A percentile compares a stretch with the other conserved stretches of the same genome.
These are phyloP conservation scores for Dipteronia dyeriana DNA, from an alignment of 345 rosid species.

Conservation along the genomic window DNA sequence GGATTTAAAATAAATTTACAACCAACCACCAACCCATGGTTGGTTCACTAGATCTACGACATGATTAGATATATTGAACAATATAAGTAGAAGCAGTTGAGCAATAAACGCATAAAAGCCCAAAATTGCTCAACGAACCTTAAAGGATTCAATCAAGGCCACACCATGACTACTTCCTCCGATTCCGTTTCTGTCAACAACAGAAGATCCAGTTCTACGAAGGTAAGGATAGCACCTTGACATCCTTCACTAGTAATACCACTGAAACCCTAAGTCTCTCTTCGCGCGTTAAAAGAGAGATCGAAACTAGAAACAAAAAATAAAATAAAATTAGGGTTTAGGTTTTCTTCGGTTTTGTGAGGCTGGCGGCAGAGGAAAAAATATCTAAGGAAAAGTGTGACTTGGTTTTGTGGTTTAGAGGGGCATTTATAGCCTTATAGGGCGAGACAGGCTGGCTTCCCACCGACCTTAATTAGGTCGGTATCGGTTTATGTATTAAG, in stretches of 20 bases:
- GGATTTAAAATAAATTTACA: neutral
- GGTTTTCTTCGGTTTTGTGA: neutral
- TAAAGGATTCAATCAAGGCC: constrained; percentile 50
- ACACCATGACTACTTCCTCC: constrained; percentile 22
- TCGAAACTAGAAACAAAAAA: neutral
- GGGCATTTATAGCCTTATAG: constrained; percentile 19
- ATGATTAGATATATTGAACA: neutral
- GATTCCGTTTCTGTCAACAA: constrained; percentile 13
- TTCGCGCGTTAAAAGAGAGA: constrained; percentile 1
- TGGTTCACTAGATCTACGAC: too few species aligned
- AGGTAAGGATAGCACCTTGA: constrained; percentile 57
- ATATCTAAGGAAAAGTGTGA: neutral
- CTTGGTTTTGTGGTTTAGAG: neutral
- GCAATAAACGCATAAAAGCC: constrained; percentile 37
- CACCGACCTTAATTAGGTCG: too few species aligned
- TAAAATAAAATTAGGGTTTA: neutral
- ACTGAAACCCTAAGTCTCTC: constrained; percentile 19
- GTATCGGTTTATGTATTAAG: too few species aligned
- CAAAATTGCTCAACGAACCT: constrained; percentile 65
- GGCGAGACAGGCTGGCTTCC: neutral
- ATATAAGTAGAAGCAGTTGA: constrained; percentile 31
- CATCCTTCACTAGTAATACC: constrained; percentile 37
- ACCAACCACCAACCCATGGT: neutral
- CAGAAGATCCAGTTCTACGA: constrained; percentile 30
- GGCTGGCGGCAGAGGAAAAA: neutral